Evolutionary conservation across 176 grass and related monocot species (phyloP), one percentile per base, ranked within the genome.

Genomic region (Oryza glaberrima): DNA sequence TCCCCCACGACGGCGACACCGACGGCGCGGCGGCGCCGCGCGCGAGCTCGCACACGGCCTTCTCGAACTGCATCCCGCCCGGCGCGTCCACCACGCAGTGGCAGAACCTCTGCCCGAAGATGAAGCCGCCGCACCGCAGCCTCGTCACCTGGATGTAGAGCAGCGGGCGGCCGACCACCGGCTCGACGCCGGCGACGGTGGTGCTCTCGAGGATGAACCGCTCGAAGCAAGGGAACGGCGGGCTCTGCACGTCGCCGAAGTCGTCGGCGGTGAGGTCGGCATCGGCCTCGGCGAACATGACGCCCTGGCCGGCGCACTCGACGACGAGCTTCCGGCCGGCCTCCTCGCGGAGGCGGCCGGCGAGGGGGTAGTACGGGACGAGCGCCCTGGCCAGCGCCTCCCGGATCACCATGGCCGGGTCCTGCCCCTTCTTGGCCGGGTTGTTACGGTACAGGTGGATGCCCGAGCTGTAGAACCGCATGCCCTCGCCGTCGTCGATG

Each of bases 341-440:
- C 26, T 44, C 77, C 79, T 94, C 90, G 5, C 91, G 82, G 28
- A 94, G 80, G 17, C 94, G 79, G 17, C 90, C 94, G 1, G 94
- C 94, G 22, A 94, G 73, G 0, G 94, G 92, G 48, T 97, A 90
- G 83, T 97, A 97, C 0, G 86, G 89, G 9, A 97, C 92, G 11
- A 97, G 88, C 13, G 90, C 92, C 85, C 20, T 25, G 0, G 90
- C 88, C 5, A 94, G 75, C 16, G 92, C 92, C 16, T 76, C 94
- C 3, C 78, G 81, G 87, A 97, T 86, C 58, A 89, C 90, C 10
- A 0, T 14, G 7, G 87, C 88, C 0, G 94, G 92, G 52, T 94
- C 85, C 7, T 63, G 63, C 0, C 79, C 79, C 3, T 9, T 8
- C 76, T 77, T 97, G 67, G 80, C 4, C 8, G 92, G 92, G 64